These are phyloP conservation scores for Rhizopogon salebrosus DNA, from an alignment of 768 basidiomycete genomes.

Conservation along the genomic window DNA sequence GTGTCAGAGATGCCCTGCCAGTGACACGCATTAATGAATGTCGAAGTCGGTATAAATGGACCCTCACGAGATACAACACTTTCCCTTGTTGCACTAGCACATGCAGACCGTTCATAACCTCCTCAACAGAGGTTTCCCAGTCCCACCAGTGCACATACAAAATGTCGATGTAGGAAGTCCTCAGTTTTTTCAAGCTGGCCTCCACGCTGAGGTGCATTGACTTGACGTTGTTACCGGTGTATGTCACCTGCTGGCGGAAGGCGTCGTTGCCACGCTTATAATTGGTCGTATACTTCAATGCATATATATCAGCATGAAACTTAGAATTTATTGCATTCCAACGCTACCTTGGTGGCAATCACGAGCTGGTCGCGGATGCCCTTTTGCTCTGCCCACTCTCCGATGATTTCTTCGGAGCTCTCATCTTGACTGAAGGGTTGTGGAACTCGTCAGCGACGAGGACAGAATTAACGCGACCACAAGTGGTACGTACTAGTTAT, in stretches of 20 bases:
- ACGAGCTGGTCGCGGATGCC: slow-evolving; percentile 41
- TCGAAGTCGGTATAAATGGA: slow-evolving; percentile 16
- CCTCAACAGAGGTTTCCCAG: slow-evolving; percentile 35
- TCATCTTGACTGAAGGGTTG: slow-evolving; percentile 27
- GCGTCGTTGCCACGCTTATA: slow-evolving; percentile 16
- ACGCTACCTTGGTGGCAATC: slow-evolving; percentile 35
- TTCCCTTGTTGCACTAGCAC: slow-evolving; percentile 33
- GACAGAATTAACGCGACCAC: neutral
- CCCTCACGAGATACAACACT: slow-evolving; percentile 29
- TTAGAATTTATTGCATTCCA: neutral
- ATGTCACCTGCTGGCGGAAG: slow-evolving; percentile 22
- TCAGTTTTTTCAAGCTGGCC: slow-evolving; percentile 41
- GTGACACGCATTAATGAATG: neutral
- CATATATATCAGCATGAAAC: neutral
- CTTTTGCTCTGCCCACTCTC: slow-evolving; percentile 43
- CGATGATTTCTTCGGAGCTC: slow-evolving; percentile 38
- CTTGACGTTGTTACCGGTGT: slow-evolving; percentile 39
- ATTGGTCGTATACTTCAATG: slow-evolving; percentile 16
- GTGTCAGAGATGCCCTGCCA: slow-evolving; percentile 25
- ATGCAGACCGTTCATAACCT: slow-evolving; percentile 36
- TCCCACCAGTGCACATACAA: slow-evolving; percentile 38
- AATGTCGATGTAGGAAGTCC: slow-evolving; percentile 43
- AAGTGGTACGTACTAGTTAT: slow-evolving; percentile 29
- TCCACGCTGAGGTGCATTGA: slow-evolving; percentile 33
- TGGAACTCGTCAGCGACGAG: neutral